Conservation (phyloP, 306 rosid genomes). For the Canavalia ensiformis region DNA sequence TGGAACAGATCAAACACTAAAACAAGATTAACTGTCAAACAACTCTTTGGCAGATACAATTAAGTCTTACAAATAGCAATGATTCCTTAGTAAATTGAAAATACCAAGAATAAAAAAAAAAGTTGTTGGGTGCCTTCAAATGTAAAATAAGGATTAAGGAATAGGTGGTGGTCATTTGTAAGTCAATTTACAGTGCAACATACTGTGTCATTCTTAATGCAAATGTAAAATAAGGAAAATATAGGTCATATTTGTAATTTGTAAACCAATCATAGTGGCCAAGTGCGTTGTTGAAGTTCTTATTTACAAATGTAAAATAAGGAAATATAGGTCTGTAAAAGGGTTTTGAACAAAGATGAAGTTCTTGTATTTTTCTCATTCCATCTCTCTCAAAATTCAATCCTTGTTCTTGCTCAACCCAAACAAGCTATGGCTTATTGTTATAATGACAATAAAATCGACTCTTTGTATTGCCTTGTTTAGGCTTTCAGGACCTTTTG, state of each 20-base stretch:
- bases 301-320: too few species aligned
- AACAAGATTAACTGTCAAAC: conserved; percentile 29
- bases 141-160: conserved; percentile 51
- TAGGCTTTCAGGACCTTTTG: too few species aligned
- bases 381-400: background rate
- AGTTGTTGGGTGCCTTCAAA: conserved; percentile 29
- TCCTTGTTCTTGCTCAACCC: too few species aligned
- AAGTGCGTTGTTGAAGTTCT: conserved; percentile 39
- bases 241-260: conserved; percentile 45
- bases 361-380: conserved; percentile 11
- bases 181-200: conserved; percentile 21
- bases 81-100: conserved; percentile 26
- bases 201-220: conserved; percentile 36
- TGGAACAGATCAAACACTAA: conserved; percentile 46
- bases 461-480: too few species aligned
- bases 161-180: conserved; percentile 33
- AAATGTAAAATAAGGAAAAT: conserved; percentile 55
- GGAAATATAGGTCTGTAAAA: conserved; percentile 6
- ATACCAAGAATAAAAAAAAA: conserved; percentile 30
- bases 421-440: too few species aligned
- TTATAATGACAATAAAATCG: too few species aligned
- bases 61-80: conserved; percentile 25
- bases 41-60: conserved; percentile 35
- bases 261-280: conserved; percentile 42
- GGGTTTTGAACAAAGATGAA: conserved; percentile 32